A percentile compares a stretch with the other conserved stretches of the same genome.
Conservation (phyloP, 2,329 filamentous ascomycete genomes). For the Colletotrichum caudatum region DNA sequence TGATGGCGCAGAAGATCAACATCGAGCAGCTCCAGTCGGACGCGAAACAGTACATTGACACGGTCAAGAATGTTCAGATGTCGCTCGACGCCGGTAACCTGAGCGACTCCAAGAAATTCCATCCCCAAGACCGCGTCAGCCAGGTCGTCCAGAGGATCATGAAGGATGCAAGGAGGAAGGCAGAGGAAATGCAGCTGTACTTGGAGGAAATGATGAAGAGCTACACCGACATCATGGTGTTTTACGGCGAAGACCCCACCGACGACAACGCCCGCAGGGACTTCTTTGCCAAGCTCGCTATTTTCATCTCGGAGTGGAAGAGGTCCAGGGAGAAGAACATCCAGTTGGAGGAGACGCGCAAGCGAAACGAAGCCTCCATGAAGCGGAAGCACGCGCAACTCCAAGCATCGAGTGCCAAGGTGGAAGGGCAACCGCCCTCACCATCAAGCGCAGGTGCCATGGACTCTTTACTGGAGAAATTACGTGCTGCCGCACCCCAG, state of each 20-base stretch:
- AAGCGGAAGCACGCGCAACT: constrained; percentile 86
- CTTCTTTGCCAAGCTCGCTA: constrained; percentile 93
- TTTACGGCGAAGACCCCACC: constrained; percentile 92
- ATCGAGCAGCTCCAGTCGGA: constrained; percentile 91
- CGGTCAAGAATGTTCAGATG: constrained; percentile 92
- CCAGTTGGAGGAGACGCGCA: constrained; percentile 81
- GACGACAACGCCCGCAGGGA: constrained; percentile 95
- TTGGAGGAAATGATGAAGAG: constrained; percentile 91
- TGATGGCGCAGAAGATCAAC: constrained; percentile 88
- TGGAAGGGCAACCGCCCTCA: constrained; percentile 65
- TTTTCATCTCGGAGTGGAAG: constrained; percentile 95
- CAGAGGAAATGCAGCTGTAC: constrained; percentile 94
- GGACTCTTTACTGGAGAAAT: constrained; percentile 94
- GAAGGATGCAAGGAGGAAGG: constrained; percentile 96
- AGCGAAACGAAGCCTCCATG: constrained; percentile 90
- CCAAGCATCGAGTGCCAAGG: constrained; percentile 61
- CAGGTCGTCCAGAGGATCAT: constrained; percentile 92
- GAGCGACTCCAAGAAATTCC: constrained; percentile 97
- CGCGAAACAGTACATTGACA: constrained; percentile 92
- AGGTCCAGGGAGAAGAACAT: constrained; percentile 95
- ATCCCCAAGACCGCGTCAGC: constrained; percentile 94
- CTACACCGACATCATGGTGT: constrained; percentile 95
- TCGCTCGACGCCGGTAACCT: constrained; percentile 94
- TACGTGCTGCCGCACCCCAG: constrained; percentile 92
- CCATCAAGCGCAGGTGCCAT: constrained; percentile 88